Percentiles rank a stretch among this genome's conserved stretches.
Conservation (phyloP, 805 yeast genomes). For the Zygotorulaspora chibaensis region DNA sequence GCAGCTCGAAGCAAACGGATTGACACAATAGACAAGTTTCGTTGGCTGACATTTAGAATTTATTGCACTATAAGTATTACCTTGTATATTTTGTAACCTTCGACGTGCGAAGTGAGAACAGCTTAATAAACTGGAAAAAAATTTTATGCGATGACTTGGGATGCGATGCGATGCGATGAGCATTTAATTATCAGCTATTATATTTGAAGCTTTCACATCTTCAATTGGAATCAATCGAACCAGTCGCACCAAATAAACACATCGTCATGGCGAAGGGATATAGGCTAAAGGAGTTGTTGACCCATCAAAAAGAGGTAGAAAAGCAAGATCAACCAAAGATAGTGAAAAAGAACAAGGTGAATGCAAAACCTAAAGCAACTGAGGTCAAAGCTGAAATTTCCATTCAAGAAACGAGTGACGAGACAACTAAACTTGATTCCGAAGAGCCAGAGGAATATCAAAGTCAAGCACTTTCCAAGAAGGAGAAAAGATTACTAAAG, state of each 20-base stretch:
- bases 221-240: not conserved
- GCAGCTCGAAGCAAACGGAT: slow-evolving; percentile 49
- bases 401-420: slow-evolving; percentile 24
- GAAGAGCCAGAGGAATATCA: slow-evolving; percentile 39
- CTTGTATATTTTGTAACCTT: not conserved
- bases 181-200: not conserved
- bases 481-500: slow-evolving; percentile 58
- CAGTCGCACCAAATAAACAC: not conserved
- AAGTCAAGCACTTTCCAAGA: slow-evolving; percentile 53
- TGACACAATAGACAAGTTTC: slow-evolving; percentile 18
- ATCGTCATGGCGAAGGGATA: slow-evolving; percentile 33
- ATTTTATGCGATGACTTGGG: slow-evolving; percentile 26
- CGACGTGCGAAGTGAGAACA: slow-evolving; percentile 5
- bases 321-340: slow-evolving; percentile 22
- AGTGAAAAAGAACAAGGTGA: slow-evolving; percentile 21
- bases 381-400: slow-evolving; percentile 35
- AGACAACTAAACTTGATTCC: slow-evolving; percentile 13
- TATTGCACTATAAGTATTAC: not conserved
- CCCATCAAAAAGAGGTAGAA: slow-evolving; percentile 27
- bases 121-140: slow-evolving; percentile 1
- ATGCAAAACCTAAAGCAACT: slow-evolving; percentile 21
- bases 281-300: slow-evolving; percentile 30
- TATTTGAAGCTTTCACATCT: not conserved
- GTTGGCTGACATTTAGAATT: too few relatives aligned
- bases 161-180: slow-evolving; percentile 17